Base-by-base conservation (phyloP, 306 rosid species). In the Medicago lupulina region DNA sequence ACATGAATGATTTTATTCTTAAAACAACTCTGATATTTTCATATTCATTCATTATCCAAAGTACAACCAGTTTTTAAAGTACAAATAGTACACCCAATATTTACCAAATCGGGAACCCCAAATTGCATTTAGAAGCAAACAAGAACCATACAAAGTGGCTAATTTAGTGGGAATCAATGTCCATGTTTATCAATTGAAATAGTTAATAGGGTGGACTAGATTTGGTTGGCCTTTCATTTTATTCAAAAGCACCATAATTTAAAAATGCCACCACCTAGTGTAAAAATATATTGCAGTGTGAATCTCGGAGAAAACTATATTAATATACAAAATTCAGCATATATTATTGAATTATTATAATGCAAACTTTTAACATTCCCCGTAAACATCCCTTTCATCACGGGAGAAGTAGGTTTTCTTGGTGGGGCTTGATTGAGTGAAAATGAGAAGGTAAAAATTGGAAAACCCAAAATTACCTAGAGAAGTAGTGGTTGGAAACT, bases 81-180 rank as follows among this genome's bases (percentile, higher is more conserved):
- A 38, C 69, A 63, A 63, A 63, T 28, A 41, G 61, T 18, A 67
- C 10, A 34, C 12, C 39, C 60, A 34, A 34, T 34, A 55, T 34
- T 67, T 15, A 23, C 71, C 15, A 80, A 60, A 39, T 47, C 6
- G 36, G 11, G 67, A 58, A 57, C 51, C 46, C 21, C 18, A 64
- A 41, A 65, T 46, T 57, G 62, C 47, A 6, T 1, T 19, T 44
- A 14, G 75, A 63, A 17, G 75, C 21, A 67, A 15, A 11, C 4
- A 15, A 50, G 43, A 76, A 51, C 85, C 85, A 63, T 70, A 62
- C 53, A 63, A 39, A 31, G 74, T 81, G 81, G 40, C 47, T 13
- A 18, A 40, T 38, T 70, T 0, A 54, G 73, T 81, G 84, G 73
- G 50, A 44, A n/a, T 50, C 61, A 16, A 46, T 64, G 36, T 61